Base-by-base conservation (phyloP, 164 flowering plant species). In the Vitis riparia region DNA sequence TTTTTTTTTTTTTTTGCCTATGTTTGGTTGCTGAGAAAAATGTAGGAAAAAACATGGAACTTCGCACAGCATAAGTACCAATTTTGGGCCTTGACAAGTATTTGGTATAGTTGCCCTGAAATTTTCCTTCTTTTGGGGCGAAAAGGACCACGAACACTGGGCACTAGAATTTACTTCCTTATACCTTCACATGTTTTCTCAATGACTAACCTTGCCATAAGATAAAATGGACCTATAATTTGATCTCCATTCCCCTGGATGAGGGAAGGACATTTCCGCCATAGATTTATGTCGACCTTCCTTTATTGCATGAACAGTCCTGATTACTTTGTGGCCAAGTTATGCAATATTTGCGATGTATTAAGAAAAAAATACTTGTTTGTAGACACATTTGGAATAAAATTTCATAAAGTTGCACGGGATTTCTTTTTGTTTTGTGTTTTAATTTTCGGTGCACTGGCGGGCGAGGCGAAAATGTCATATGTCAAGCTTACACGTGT, bases 141-240 rank as follows among this genome's bases (percentile, higher is more conserved):
- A 32, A 32, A 4, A 0, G 0, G 0, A 0, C 0, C 37, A 32
- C 2, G 0, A 32, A 3, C 44, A 32, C 44, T 32, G 5, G 44
- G 44, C 44, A 32, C 5, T 32, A 32, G 5, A 32, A 32, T 32
- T 32, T 32, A 32, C 44, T 32, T 4, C 44, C 5, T 2, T 32
- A 32, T 32, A 2, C 5, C 4, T 32, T 32, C 3, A 32, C 44
- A 32, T 32, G 44, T 32, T 32, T 32, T 0, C 5, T 32, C 44
- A 6, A 0, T 32, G 44, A 32, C 44, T 32, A 32, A 32, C 44
- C 44, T 32, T 32, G 44, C 44, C 44, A 32, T 32, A 32, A 1
- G 44, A 32, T 6, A 32, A 91, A 77, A 59, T 93, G 32, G 67
- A 87, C 65, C 87, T 95, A 68, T 89, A 77, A 77, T 64, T 55